Base-by-base conservation (phyloP, 768 basidiomycete genomes). In the Bullera alba region DNA sequence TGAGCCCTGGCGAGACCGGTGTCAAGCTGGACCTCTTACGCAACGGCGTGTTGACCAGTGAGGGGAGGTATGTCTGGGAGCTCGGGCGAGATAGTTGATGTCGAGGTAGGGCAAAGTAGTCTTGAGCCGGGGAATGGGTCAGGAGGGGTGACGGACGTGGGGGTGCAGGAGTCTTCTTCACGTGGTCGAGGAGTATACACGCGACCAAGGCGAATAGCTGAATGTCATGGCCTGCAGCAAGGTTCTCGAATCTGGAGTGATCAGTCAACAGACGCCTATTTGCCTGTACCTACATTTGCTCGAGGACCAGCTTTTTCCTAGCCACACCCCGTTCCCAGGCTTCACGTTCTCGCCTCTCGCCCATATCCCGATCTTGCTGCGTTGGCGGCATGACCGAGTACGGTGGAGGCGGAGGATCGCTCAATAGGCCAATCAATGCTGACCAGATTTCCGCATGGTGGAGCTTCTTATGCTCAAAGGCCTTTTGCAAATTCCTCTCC, bases 361-460 rank as follows among this genome's bases (percentile, higher is more conserved):
- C 53, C 8, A 38, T 34, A 21, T 22, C 37, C 19, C 10, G 6
- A 26, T 46, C 50, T 17, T 43, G 42, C 12, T 8, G n/a, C 8
- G 51, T 25, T 12, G 55, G 47, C 3, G 67, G 60, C 50, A 54
- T 39, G 17, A 28, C 41, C 1, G 61, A 60, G 26, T 65, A 66
- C n/a, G 61, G 59, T n/a, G 65, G 61, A 14, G 67, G 58, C 12
- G 64, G 56, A 46, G 42, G 23, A 19, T 61, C 64, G 4, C 37
- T 44, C 26, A 69, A 39, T 1, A 69, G 29, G 4, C 57, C 61
- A 19, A 48, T 26, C 4, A 69, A 42, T 0, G 60, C 58, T 17
- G 63, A 42, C 60, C 65, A 62, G 12, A 66, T 43, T 41, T 63
- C 47, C 3, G 62, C 67, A 48, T 69, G 67, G 49, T 67, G 60